Evolutionary conservation across 495 filamentous ascomycete species (phyloP).

Genomic region (Achaetomiella virescens): DNA sequence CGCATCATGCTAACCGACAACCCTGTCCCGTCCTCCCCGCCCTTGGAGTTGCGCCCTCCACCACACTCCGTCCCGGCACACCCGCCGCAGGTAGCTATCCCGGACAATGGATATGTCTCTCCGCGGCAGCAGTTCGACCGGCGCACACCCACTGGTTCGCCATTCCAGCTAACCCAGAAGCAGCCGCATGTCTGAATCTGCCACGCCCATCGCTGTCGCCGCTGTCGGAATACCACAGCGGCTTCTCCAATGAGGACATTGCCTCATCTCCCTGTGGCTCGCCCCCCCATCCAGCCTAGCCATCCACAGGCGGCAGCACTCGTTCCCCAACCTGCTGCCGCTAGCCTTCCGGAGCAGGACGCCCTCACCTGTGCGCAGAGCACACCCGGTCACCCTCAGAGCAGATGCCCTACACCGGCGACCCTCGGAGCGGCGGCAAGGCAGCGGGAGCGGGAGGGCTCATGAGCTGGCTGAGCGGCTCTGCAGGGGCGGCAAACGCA

Average conservation of each 20-base stretch:
- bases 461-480: slow-evolving; percentile 31
- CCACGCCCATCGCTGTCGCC: slow-evolving; percentile 23
- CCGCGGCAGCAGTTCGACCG: slow-evolving; percentile 22
- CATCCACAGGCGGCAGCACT: slow-evolving; percentile 39
- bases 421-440: slow-evolving; percentile 25
- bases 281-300: slow-evolving; percentile 19
- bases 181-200: slow-evolving; percentile 13
- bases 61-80: slow-evolving; percentile 9
- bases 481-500: slow-evolving; percentile 17
- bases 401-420: slow-evolving; percentile 42
- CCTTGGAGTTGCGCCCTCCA: slow-evolving; percentile 11
- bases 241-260: slow-evolving; percentile 28
- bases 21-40: slow-evolving; percentile 22
- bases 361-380: slow-evolving; percentile 28
- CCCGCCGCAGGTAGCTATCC: slow-evolving; percentile 12
- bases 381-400: slow-evolving; percentile 23
- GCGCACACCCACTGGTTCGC: slow-evolving; percentile 14
- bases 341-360: slow-evolving; percentile 28
- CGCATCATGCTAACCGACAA: slow-evolving; percentile 40
- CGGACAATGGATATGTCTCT: slow-evolving; percentile 19
- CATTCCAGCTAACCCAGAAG: slow-evolving; percentile 8
- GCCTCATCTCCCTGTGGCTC: slow-evolving; percentile 14
- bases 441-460: slow-evolving; percentile 17
- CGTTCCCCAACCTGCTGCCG: slow-evolving; percentile 34
- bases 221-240: slow-evolving; percentile 33